Conservation (phyloP, 768 basidiomycete species). For the Stropharia rugosoannulata region DNA sequence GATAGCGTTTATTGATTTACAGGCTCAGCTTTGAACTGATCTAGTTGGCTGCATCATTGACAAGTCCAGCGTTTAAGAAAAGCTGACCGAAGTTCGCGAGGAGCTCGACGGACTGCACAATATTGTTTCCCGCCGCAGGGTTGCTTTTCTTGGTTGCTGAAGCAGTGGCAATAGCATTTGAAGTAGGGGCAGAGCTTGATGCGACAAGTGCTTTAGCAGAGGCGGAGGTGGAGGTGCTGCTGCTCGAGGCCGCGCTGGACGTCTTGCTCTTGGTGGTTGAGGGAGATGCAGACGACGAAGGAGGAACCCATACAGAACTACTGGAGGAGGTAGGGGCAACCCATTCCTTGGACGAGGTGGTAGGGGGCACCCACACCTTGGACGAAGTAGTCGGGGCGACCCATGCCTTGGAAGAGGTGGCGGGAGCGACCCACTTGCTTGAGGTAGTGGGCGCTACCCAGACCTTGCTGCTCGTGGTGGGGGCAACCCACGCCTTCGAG, state of each 20-base stretch:
- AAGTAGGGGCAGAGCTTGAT: constrained; percentile 4
- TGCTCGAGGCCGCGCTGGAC: neutral
- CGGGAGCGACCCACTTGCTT: neutral
- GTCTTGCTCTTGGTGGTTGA: no score
- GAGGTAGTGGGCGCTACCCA: constrained; percentile 1
- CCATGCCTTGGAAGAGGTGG: constrained; percentile 21
- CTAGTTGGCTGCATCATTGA: no score
- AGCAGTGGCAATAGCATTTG: neutral
- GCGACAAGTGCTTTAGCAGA: constrained; percentile 4
- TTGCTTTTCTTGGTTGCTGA: constrained; percentile 6
- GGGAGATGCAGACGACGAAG: constrained; percentile 9
- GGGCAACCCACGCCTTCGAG: constrained; percentile 15
- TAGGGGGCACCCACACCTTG: constrained; percentile 39
- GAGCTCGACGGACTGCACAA: constrained; percentile 9
- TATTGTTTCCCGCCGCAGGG: constrained; percentile 11
- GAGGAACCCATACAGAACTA: neutral
- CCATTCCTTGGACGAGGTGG: constrained; percentile 6
- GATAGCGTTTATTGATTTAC: no score
- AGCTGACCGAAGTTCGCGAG: constrained; percentile 13
- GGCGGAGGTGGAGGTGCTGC: neutral
- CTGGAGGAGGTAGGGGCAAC: neutral
- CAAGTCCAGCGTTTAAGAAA: constrained; percentile 7
- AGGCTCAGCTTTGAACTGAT: no score
- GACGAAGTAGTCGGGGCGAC: constrained; percentile 54
- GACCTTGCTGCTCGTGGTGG: constrained; percentile 3